A percentile compares a stretch with the other conserved stretches of the same genome.
phyloP scores from a whole-genome alignment of 2,329 filamentous ascomycete genomes.

The Pseudogymnoascus sp. region DNA sequence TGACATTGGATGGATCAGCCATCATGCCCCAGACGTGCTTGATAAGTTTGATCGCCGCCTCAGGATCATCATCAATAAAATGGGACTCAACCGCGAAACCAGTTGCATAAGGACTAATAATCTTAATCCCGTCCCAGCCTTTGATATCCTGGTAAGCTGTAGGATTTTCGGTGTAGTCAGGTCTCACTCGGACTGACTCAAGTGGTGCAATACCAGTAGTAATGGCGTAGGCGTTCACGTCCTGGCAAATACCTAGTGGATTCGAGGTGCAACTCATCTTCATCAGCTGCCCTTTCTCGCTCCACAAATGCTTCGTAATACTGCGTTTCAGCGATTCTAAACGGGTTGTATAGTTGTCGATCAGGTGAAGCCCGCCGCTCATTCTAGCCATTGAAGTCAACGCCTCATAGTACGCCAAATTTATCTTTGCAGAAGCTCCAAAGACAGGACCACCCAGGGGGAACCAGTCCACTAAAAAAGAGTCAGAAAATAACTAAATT shows the following conservation, averaged over 20 bases:
- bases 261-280: conserved; percentile 15
- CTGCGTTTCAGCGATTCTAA: conserved; percentile 15
- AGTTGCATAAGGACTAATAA: conserved; percentile 20
- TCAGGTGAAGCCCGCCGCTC: background rate
- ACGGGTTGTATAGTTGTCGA: conserved; percentile 11
- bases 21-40: conserved; percentile 19
- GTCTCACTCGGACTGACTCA: conserved; percentile 3
- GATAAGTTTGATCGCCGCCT: conserved; percentile 14
- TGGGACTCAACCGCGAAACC: conserved; percentile 19
- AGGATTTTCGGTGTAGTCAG: conserved; percentile 11
- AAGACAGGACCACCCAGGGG: conserved; percentile 18
- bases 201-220: conserved; percentile 15
- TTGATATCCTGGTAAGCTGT: conserved; percentile 16
- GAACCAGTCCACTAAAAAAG: conserved; percentile 17
- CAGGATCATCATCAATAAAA: conserved; percentile 12
- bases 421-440: conserved; percentile 20
- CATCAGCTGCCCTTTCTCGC: conserved; percentile 14
- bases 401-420: conserved; percentile 20
- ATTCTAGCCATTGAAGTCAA: conserved; percentile 18
- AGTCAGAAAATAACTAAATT: conserved; percentile 6
- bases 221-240: conserved; percentile 18
- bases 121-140: conserved; percentile 15
- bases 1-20: conserved; percentile 15
- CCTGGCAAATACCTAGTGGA: conserved; percentile 16
- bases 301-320: conserved; percentile 17